Base-by-base conservation (phyloP, 768 basidiomycete species). In the Amanita rubescens region DNA sequence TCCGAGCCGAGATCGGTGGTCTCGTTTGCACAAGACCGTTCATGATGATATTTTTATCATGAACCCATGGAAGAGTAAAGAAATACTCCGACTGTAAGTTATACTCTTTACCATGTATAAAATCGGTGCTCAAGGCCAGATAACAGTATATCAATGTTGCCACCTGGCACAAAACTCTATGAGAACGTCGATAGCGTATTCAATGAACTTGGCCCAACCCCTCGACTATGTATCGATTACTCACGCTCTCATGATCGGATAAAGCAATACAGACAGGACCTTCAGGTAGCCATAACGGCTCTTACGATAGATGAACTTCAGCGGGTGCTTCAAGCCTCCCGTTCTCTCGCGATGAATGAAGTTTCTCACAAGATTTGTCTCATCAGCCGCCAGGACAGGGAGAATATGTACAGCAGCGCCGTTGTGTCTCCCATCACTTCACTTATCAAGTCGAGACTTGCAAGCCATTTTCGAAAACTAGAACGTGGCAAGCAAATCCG, bases 31-130 rank as follows among this genome's bases (percentile, higher is more conserved):
- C 44, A 62, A 60, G 56, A 62, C 60, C 15, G 50, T 42, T 46
- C 57, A 43, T 24, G 2, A 12, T 0, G 2, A 27, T 33, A 55
- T 4, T 19, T n/a, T 59, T 22, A 58, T 59, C 52, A 61, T 61
- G 58, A 61, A 61, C 42, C 60, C 60, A 32, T 61, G 60, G 58
- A 54, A 38, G 25, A 39, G 56, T 34, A 57, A 46, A 33, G 58
- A 59, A 39, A 57, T 59, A 5, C 27, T 51, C 49, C 35, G 43
- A 45, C 42, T 43, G 60, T 61, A 45, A 56, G 60, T 54, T 50
- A 20, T 41, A 27, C 45, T 48, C 9, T 53, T 59, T 51, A 37
- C 32, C 49, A 44, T 39, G 6, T 24, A 51, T 46, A 46, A 44
- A 42, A 50, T 53, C 54, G 42, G 59, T 54, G 52, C 48, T 27